These are phyloP conservation scores for Camelina hispida DNA, from an alignment of 345 rosid genomes.

Conservation along the genomic window DNA sequence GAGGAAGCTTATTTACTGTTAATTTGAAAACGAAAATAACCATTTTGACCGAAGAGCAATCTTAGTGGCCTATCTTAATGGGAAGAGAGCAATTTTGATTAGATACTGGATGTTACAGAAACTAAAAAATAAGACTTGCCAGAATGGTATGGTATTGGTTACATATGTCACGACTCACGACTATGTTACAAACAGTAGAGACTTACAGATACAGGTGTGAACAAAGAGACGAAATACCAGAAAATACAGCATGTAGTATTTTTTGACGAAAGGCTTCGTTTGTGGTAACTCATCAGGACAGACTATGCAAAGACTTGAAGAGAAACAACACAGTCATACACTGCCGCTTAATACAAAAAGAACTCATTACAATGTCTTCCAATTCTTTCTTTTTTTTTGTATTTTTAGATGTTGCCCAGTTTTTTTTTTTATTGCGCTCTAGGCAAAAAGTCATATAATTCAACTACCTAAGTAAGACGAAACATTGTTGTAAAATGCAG, in stretches of 20 bases:
- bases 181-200: conserved; percentile 11
- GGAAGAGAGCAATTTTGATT: too few species aligned
- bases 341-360: conserved; percentile 31
- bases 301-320: conserved; percentile 22
- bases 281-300: neutral
- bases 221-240: neutral
- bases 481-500: conserved; percentile 32
- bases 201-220: neutral
- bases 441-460: conserved; percentile 39
- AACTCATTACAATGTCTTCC: conserved; percentile 19
- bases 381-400: neutral
- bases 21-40: too few species aligned
- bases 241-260: too few species aligned
- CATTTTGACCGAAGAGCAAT: neutral
- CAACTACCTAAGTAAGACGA: conserved; percentile 25
- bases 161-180: neutral
- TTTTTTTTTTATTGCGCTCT: conserved; percentile 19
- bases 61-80: too few species aligned
- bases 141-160: neutral
- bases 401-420: conserved; percentile 22
- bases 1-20: neutral
- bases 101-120: too few species aligned
- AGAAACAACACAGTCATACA: conserved; percentile 15
- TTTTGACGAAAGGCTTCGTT: neutral
- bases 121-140: too few species aligned